These are phyloP conservation scores for Monosporozyma yasuniensis DNA, from an alignment of 805 yeast genomes.

Conservation along the genomic window DNA sequence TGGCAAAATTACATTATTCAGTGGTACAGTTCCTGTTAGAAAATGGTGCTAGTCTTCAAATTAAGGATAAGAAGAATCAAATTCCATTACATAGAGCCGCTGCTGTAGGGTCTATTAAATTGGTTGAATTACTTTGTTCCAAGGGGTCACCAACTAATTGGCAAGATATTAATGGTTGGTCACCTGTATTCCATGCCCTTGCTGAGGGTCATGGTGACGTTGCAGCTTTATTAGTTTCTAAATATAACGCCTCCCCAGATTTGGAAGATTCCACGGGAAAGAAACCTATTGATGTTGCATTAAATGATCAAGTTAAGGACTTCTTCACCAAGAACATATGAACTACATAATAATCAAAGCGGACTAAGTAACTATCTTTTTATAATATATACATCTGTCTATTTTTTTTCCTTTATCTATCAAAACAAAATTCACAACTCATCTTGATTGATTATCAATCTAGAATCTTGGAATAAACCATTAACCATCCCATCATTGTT, in stretches of 20 bases:
- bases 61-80: constrained; percentile 58
- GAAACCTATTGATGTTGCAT: constrained; percentile 46
- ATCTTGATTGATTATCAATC: constrained; percentile 11
- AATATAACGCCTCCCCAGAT: constrained; percentile 55
- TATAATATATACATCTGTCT: neutral
- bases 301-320: constrained; percentile 41
- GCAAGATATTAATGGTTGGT: constrained; percentile 68
- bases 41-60: constrained; percentile 51
- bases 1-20: constrained; percentile 52
- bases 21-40: constrained; percentile 48
- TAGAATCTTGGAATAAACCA: constrained; percentile 17
- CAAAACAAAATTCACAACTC: neutral
- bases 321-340: constrained; percentile 29
- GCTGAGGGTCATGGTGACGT: constrained; percentile 85
- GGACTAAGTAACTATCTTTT: too few relatives aligned
- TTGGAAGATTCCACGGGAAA: constrained; percentile 43
- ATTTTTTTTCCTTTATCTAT: neutral
- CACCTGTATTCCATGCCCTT: constrained; percentile 80
- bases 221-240: constrained; percentile 47
- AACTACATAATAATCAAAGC: too few relatives aligned
- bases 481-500: constrained; percentile 19
- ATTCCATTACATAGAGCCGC: constrained; percentile 79
- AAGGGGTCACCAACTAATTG: constrained; percentile 56
- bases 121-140: constrained; percentile 46
- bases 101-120: constrained; percentile 53